Evolutionary conservation across 1,139 yeast genomes (phyloP).

Genomic region (Saccharomycopsis hybrid): DNA sequence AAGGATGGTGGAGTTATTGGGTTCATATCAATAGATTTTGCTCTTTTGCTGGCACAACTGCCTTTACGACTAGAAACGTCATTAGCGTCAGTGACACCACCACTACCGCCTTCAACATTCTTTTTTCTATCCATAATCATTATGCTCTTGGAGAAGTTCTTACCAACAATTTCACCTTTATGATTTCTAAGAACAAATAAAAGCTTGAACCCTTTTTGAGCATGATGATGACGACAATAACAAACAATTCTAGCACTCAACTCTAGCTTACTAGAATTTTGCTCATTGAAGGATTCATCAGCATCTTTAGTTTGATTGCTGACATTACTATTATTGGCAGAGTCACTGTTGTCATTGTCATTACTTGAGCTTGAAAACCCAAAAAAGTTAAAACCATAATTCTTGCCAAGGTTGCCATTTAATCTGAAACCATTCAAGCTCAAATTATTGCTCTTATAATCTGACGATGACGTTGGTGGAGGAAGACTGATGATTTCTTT

Average conservation of each 20-base stretch:
- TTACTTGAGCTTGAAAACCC: not conserved
- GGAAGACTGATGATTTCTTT: conserved; percentile 79
- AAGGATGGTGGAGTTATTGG: conserved; percentile 22
- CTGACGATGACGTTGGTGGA: conserved; percentile 30
- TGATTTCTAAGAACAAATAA: conserved; percentile 63
- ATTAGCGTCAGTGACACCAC: not conserved
- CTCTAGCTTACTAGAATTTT: conserved; percentile 46
- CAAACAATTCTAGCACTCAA: conserved; percentile 86
- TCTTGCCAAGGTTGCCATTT: not conserved
- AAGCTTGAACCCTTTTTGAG: conserved; percentile 68
- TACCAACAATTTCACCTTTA: conserved; percentile 60
- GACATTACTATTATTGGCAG: not conserved
- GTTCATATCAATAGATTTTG: conserved; percentile 10
- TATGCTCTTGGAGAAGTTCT: conserved; percentile 63
- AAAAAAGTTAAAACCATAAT: conserved; percentile 3
- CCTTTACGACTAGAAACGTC: not conserved
- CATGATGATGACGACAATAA: conserved; percentile 92
- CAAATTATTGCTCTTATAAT: not conserved
- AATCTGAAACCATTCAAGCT: not conserved
- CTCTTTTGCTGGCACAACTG: conserved; percentile 6
- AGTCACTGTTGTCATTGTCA: not conserved
- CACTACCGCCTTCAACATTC: conserved; percentile 1
- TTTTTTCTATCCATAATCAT: conserved; percentile 89
- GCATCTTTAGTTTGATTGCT: conserved; percentile 1
- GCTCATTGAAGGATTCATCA: conserved; percentile 9